Conservation (phyloP, 2,329 filamentous ascomycete genomes). For the Fusarium vanettenii region DNA sequence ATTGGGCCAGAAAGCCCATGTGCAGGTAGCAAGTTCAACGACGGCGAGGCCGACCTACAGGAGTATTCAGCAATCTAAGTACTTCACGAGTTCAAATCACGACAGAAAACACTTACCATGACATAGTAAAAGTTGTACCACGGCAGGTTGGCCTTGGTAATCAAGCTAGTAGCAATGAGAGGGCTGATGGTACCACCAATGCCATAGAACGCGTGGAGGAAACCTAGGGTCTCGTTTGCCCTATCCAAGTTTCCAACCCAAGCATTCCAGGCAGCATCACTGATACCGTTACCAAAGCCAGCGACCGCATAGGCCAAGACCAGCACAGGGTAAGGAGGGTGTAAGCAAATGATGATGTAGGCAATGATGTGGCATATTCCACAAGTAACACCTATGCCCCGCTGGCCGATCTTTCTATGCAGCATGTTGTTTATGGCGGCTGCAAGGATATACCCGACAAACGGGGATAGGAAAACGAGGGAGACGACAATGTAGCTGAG, state of each 20-base stretch:
- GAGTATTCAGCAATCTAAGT: conserved; percentile 53
- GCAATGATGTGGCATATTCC: conserved; percentile 71
- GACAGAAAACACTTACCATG: conserved; percentile 63
- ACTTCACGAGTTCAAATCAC: conserved; percentile 56
- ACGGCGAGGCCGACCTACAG: conserved; percentile 25
- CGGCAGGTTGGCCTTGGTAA: conserved; percentile 67
- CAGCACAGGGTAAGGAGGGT: conserved; percentile 76
- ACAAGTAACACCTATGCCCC: conserved; percentile 71
- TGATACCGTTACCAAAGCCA: conserved; percentile 77
- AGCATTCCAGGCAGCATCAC: conserved; percentile 67
- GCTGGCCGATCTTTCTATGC: conserved; percentile 45
- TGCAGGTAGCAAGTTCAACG: conserved; percentile 49
- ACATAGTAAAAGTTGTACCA: conserved; percentile 84
- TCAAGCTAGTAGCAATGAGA: conserved; percentile 76
- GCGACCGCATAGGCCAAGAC: conserved; percentile 74
- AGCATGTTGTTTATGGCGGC: conserved; percentile 69
- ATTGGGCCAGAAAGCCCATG: conserved; percentile 70
- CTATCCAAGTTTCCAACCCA: conserved; percentile 74
- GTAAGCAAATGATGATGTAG: conserved; percentile 71
- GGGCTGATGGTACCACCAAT: conserved; percentile 76
- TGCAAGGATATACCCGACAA: conserved; percentile 71
- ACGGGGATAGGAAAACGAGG: conserved; percentile 73
- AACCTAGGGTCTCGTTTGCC: conserved; percentile 76
- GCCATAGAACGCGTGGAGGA: conserved; percentile 77
- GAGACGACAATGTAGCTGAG: conserved; percentile 72